Evolutionary conservation across 305 asterid genomes (phyloP).

Genomic region (Fraxinus sp.): DNA sequence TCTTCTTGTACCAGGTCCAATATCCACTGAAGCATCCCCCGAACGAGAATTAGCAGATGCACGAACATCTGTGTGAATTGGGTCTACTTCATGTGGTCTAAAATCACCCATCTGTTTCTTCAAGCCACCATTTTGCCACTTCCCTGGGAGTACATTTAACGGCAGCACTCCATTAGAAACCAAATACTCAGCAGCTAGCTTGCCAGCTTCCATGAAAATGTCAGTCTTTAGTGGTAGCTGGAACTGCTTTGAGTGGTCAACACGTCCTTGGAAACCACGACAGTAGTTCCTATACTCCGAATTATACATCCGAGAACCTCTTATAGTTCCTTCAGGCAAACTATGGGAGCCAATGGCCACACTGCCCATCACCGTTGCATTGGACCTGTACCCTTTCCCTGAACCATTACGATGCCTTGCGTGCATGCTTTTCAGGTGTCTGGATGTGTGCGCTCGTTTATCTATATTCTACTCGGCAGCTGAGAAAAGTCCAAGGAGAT

Average conservation of each 20-base stretch:
- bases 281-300: constrained; percentile 50
- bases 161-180: constrained; percentile 76
- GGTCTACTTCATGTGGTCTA: constrained; percentile 11
- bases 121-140: constrained; percentile 51
- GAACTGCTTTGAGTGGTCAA: constrained; percentile 60
- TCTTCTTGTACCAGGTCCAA: constrained; percentile 51
- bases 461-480: constrained; percentile 9
- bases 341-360: constrained; percentile 45
- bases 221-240: constrained; percentile 46
- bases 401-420: constrained; percentile 61
- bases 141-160: constrained; percentile 70
- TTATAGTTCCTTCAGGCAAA: constrained; percentile 59
- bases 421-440: constrained; percentile 50
- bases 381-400: constrained; percentile 67
- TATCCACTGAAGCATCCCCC: constrained; percentile 45
- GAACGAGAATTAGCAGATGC: constrained; percentile 55
- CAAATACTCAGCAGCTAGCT: constrained; percentile 81
- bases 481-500: constrained; percentile 24
- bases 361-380: constrained; percentile 53
- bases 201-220: constrained; percentile 86
- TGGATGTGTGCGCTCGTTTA: background rate
- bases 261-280: constrained; percentile 61
- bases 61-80: constrained; percentile 40
- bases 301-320: constrained; percentile 53
- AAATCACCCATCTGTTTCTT: constrained; percentile 41